Evolutionary conservation across 176 grass and related monocot species (phyloP), one percentile per base, ranked within the genome.

Genomic region (Musa beccarii): DNA sequence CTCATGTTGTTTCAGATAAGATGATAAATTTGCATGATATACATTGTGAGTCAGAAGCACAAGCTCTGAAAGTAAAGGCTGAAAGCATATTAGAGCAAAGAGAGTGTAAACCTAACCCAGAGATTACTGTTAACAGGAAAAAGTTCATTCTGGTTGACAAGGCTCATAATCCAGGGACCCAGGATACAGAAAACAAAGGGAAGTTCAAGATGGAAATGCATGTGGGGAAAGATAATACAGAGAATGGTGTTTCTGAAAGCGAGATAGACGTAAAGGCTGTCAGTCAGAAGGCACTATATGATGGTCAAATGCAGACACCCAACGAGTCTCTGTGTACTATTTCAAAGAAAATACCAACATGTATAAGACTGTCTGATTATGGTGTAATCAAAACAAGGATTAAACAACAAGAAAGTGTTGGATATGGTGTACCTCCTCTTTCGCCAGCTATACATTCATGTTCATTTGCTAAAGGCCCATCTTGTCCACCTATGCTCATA

Each of bases 341-440:
- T 23, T 71, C 84, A 78, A 89, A 86, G 76, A 91, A 90, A 82
- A 79, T 83, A 72, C 76, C 83, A 76, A 28, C 62, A 79, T 71
- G 63, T 59, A 88, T 85, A 83, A 69, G 9, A 15, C 66, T 28
- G 16, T 69, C 66, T 50, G 26, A 69, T 69, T 16, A 3, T 50
- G 25, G 15, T 49, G 16, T 2, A 43, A 28, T 28, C 10, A 50
- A 69, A 43, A 11, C 34, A 43, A 43, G 34, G 34, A 43, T 49
- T 0, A 69, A 69, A 19, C 11, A 69, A 4, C 24, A 69, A 14
- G 66, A 69, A 34, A 15, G 25, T 34, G 23, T 11, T 19, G 66
- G 11, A 68, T 15, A 26, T 49, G 13, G 15, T 68, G 12, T 8
- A 3, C 79, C 49, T 78, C 66, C 81, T 73, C 82, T 73, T 69